phyloP scores from a whole-genome alignment of 352 stramenopile species.

The Nothophytophthora sp. region DNA sequence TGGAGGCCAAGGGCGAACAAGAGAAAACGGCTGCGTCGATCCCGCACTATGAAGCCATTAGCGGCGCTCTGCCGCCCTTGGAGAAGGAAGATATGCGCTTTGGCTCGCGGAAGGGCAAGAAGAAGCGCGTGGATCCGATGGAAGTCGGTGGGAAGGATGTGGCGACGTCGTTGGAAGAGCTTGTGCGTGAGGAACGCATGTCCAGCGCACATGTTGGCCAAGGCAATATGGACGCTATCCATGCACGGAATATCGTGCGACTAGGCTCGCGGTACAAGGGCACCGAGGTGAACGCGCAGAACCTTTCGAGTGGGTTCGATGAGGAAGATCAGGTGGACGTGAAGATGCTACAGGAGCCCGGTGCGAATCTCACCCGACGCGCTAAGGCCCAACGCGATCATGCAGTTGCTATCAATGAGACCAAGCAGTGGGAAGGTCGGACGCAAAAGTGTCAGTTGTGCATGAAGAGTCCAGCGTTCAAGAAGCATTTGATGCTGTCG shows the following conservation, averaged over 20 bases:
- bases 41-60: slow-evolving; percentile 64
- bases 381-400: slow-evolving; percentile 57
- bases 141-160: slow-evolving; percentile 16
- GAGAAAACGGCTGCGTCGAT: slow-evolving; percentile 37
- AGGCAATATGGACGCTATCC: slow-evolving; percentile 67
- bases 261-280: slow-evolving; percentile 75
- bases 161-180: slow-evolving; percentile 60
- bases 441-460: slow-evolving; percentile 72
- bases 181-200: slow-evolving; percentile 81
- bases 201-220: slow-evolving; percentile 40
- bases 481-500: slow-evolving; percentile 80
- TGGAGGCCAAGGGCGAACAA: slow-evolving; percentile 64
- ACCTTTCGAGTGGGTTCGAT: slow-evolving; percentile 77
- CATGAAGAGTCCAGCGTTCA: slow-evolving; percentile 71
- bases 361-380: slow-evolving; percentile 57
- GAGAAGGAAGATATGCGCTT: slow-evolving; percentile 71
- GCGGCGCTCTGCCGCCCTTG: slow-evolving; percentile 57
- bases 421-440: slow-evolving; percentile 66
- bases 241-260: slow-evolving; percentile 75
- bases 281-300: slow-evolving; percentile 59
- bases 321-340: slow-evolving; percentile 81
- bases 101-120: slow-evolving; percentile 67
- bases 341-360: slow-evolving; percentile 52
- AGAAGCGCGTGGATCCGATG: slow-evolving; percentile 30
- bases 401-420: slow-evolving; percentile 48